A percentile compares a stretch with the other conserved stretches of the same genome.
phyloP scores from a whole-genome alignment of 768 basidiomycete genomes.

The Suillus americanus region DNA sequence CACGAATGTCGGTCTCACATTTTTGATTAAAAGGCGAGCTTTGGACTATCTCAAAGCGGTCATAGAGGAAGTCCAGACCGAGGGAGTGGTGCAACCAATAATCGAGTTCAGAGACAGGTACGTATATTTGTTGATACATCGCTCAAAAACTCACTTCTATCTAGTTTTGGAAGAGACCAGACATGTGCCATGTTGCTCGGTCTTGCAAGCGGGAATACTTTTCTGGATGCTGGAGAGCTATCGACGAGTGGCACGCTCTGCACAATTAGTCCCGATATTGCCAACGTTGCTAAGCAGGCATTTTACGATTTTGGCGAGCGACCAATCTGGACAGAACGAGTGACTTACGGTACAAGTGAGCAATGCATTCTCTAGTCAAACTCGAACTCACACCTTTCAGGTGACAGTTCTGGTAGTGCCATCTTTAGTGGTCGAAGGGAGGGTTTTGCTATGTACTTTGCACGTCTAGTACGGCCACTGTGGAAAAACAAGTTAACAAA shows the following conservation, averaged over 20 bases:
- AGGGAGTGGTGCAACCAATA: slow-evolving; percentile 75
- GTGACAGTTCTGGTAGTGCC: slow-evolving; percentile 68
- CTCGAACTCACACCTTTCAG: slow-evolving; percentile 28
- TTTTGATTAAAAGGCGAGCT: slow-evolving; percentile 78
- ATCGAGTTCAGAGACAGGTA: slow-evolving; percentile 82
- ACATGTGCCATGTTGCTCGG: slow-evolving; percentile 90
- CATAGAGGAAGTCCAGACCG: slow-evolving; percentile 78
- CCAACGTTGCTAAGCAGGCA: slow-evolving; percentile 74
- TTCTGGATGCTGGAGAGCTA: slow-evolving; percentile 59
- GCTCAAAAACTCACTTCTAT: slow-evolving; percentile 6
- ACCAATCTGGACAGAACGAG: slow-evolving; percentile 78
- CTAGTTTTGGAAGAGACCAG: slow-evolving; percentile 88
- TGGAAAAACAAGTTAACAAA: slow-evolving; percentile 84
- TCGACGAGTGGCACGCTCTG: slow-evolving; percentile 45
- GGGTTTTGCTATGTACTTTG: slow-evolving; percentile 84
- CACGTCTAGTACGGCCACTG: slow-evolving; percentile 79
- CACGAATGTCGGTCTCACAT: slow-evolving; percentile 82
- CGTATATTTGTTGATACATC: slow-evolving; percentile 13
- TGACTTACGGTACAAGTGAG: slow-evolving; percentile 74
- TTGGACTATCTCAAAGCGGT: slow-evolving; percentile 82
- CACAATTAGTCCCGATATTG: slow-evolving; percentile 59
- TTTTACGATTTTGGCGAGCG: slow-evolving; percentile 87
- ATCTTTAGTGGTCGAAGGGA: slow-evolving; percentile 88
- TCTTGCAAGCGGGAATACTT: slow-evolving; percentile 82
- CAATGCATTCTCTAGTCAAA: slow-evolving; percentile 4